Base-by-base conservation (phyloP, 371 early-diverging fungal genomes). In the Coemansia sp. region DNA sequence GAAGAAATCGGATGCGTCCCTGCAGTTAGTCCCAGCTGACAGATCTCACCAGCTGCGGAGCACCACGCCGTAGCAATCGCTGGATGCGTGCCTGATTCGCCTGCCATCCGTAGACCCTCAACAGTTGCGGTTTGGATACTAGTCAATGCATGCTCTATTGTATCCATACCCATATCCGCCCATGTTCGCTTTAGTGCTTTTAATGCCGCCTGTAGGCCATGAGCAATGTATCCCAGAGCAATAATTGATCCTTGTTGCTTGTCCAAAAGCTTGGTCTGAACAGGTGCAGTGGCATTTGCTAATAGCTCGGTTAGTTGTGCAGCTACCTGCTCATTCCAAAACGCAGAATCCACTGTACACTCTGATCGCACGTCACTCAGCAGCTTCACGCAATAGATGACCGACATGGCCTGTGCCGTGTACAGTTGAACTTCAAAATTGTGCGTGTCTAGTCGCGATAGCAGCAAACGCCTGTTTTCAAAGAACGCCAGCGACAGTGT, bases 191-290 rank as follows among this genome's bases (percentile, higher is more conserved):
- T 23, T 12, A 26, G 23, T 12, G 53, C 26, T 9, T 44, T 49
- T 0, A 26, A 24, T 13, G 70, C 59, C 24, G 67, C 63, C 21
- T 19, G 19, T 24, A 75, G 61, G 6, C 76, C 76, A 41, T 59
- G 29, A n/a, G 85, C 59, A 5, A 90, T 74, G 54, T 84, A 90
- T 0, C 94, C 93, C 1, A 92, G 81, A 0, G 89, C 85, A 17
- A 94, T 59, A 1, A 87, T 59, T 1, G 89, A 73, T 3, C 94
- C 94, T 60, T 91, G 89, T 13, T 86, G 83, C 53, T 79, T 86
- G 39, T 87, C 83, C 12, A 74, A 17, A 2, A 39, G 41, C 12
- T 63, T 70, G 2, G 75, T 63, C 21, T 55, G 60, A 7, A 26
- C 53, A 2, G 66, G 55, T 19, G 24, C 63, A 9, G 54, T 29